Evolutionary conservation across 2,329 filamentous ascomycete species (phyloP), one percentile per base, ranked within the genome.

Genomic region (Diaporthe velutina): DNA sequence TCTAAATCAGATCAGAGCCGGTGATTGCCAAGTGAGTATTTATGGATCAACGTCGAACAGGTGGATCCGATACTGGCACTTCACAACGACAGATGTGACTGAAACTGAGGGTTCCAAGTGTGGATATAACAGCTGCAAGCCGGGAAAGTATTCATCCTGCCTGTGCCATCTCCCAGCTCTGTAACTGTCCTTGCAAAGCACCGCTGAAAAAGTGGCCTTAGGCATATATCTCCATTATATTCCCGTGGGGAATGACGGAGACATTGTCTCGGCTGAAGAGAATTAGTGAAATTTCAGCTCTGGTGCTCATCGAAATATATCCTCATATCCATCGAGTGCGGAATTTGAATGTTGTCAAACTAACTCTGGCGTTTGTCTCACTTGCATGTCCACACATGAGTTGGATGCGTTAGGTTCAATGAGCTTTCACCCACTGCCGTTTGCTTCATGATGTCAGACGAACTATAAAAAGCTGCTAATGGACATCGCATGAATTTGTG

Each of bases 381-480:
- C 15, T 33, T 33, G 19, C 2, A 45, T 13, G 25, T 33, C 38
- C 1, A 22, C 1, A 5, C 12, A 15, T 40, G 7, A 38, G 12
- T 38, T 58, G 19, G 4, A 58, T 40, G 9, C 4, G 33, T 6
- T 40, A 10, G 10, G 10, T 33, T 33, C 25, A 45, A 45, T 4
- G 60, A 48, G 40, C 25, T 5, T 10, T 19, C 25, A 48, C 17
- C 7, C 17, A 64, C 60, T 64, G 60, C 60, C 40, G 40, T 17
- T 25, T 33, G 40, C 4, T 25, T 22, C 19, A 33, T 45, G 60
- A 64, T 64, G 17, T 48, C 38, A 64, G 60, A 33, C 38, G 25
- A 64, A 45, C 60, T 64, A 64, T 45, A 48, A 64, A 64, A 64
- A 48, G 58, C 7, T 22, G 25, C 38, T 45, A 8, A 15, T 38